phyloP scores from a whole-genome alignment of 106 monocot species.

The Phalaenopsis equestris region DNA sequence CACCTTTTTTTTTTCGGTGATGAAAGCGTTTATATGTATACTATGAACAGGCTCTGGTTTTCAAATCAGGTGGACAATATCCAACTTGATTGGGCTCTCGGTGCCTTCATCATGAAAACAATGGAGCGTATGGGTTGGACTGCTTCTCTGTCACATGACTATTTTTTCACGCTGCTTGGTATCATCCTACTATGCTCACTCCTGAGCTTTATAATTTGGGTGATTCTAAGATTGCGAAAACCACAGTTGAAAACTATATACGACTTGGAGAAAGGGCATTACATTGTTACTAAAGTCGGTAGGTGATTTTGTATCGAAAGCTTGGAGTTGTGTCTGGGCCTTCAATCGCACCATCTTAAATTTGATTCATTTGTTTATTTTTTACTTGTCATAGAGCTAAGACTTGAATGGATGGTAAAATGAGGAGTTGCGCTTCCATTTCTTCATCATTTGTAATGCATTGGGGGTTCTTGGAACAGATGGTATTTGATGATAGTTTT shows the following conservation, averaged over 20 bases:
- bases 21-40: not conserved
- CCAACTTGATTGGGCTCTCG: constrained; percentile 75
- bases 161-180: constrained; percentile 18
- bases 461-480: no score
- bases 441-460: no score
- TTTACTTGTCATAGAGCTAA: not conserved
- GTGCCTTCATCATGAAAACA: constrained; percentile 61
- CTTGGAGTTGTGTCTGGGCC: not conserved
- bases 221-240: constrained; percentile 56
- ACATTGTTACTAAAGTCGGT: constrained; percentile 56
- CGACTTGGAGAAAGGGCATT: constrained; percentile 88
- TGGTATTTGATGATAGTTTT: no score
- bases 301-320: constrained; percentile 20
- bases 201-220: constrained; percentile 21
- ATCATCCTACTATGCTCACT: constrained; percentile 13
- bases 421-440: not conserved
- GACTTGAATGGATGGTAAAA: not conserved
- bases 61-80: constrained; percentile 44
- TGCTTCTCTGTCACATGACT: constrained; percentile 9
- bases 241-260: constrained; percentile 74
- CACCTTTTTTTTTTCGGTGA: no score
- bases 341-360: not conserved
- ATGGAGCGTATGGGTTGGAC: constrained; percentile 25
- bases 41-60: constrained; percentile 47
- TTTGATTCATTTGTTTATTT: constrained; percentile 5